Evolutionary conservation across 495 filamentous ascomycete species (phyloP), one percentile per base, ranked within the genome.

Genomic region (Podospora conica): DNA sequence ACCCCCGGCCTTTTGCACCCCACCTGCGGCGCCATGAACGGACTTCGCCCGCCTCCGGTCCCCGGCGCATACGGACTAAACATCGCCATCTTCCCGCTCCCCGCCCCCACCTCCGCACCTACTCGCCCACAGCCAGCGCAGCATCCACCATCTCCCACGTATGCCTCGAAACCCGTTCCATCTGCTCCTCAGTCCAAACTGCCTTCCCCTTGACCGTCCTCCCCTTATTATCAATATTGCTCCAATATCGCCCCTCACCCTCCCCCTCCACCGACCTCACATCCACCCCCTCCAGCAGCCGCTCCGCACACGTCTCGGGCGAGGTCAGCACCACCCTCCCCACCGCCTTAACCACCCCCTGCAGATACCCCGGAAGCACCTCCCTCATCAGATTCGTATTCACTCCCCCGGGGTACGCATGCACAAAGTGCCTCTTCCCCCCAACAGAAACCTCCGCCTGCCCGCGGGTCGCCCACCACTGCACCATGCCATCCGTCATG

Each of bases 401-500:
- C 25, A 72, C 70, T 7, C 27, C 54, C 18, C 70, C 70, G 9
- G 70, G 70, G 10, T 56, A 72, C 11, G 63, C 70, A 48, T 72
- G 70, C 21, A 70, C 57, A 53, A 70, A 72, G 31, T 72, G 70
- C 61, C 63, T 65, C 58, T 40, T 62, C 7, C 23, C 6, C 11
- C 53, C 12, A 11, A 12, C 56, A 2, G 54, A 33, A 31, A 15
- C 62, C 7, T 58, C 24, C 23, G 57, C 23, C 40, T 69, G 67
- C 40, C 40, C 40, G 15, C 24, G 20, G 9, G 61, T 60, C 11
- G 70, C 70, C 56, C 66, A 68, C 15, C 58, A 60, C 61, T 70
- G 68, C 18, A 70, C 27, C 68, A 72, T 72, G 40, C 15, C 56
- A 40, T 72, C 70, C 27, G 28, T 70, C 70, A 72, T 72, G 15